These are phyloP conservation scores for Aurantiochytrium sp. DNA, from an alignment of 108 stramenopile genomes.

Conservation along the genomic window DNA sequence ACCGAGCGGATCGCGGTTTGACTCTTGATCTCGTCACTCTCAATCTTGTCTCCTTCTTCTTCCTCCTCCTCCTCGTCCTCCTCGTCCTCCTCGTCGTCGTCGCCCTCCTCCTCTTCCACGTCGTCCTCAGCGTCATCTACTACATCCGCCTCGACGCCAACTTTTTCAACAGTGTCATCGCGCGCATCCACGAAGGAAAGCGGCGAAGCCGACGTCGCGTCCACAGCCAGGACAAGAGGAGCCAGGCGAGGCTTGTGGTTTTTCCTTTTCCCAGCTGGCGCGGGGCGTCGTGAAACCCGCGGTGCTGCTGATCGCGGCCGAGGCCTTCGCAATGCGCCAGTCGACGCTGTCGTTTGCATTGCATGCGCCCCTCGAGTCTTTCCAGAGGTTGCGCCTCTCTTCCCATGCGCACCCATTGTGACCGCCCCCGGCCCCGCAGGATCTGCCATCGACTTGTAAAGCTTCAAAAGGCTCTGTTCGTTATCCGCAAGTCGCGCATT, in stretches of 20 bases:
- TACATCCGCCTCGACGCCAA: background rate
- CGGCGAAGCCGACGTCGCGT: background rate
- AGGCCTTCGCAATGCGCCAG: background rate
- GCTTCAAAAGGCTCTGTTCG: background rate
- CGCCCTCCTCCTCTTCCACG: no score
- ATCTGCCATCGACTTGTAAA: background rate
- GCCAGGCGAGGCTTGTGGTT: background rate
- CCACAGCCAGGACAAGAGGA: background rate
- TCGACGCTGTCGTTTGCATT: background rate
- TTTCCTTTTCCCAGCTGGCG: background rate
- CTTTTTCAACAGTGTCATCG: background rate
- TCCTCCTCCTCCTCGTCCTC: no score
- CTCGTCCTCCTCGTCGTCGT: no score
- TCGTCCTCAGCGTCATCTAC: no score
- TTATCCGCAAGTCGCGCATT: background rate
- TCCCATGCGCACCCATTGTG: background rate
- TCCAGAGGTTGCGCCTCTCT: background rate
- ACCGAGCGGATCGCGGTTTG: background rate
- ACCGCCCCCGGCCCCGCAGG: background rate
- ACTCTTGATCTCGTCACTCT: no score
- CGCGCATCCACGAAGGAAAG: background rate
- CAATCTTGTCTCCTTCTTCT: no score
- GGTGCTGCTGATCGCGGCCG: background rate
- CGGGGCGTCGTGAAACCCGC: background rate
- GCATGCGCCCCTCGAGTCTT: background rate